Percentiles rank a stretch among this genome's conserved stretches.
These are phyloP conservation scores for Paramecium caudatum DNA, from an alignment of 73 alveolate species.

Conservation along the genomic window DNA sequence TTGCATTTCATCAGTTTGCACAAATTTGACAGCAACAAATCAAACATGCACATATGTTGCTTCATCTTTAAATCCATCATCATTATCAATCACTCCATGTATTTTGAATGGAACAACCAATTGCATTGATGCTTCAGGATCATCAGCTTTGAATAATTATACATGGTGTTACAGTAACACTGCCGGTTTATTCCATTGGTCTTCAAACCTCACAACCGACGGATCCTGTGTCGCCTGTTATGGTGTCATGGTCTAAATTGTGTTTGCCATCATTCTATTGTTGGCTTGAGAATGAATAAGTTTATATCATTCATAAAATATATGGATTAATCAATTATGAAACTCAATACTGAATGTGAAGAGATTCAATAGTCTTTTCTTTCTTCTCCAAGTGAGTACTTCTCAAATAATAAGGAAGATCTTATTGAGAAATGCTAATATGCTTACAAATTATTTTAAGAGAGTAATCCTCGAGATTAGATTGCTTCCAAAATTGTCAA, in stretches of 20 bases:
- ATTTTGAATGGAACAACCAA: background rate
- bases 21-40: too few relatives aligned
- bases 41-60: too few relatives aligned
- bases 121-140: background rate
- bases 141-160: background rate
- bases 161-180: background rate
- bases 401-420: constrained; percentile 37
- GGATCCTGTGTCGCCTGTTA: background rate
- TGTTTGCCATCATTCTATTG: background rate
- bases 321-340: constrained; percentile 19
- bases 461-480: constrained; percentile 17
- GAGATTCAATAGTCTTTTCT: constrained; percentile 19
- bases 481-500: constrained; percentile 1
- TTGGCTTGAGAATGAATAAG: constrained; percentile 25
- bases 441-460: background rate
- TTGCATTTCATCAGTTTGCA: too few relatives aligned
- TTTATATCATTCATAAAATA: background rate
- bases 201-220: background rate
- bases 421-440: constrained; percentile 2
- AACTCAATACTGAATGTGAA: constrained; percentile 21
- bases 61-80: background rate
- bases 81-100: background rate
- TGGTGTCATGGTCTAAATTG: background rate
- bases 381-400: constrained; percentile 51
- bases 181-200: background rate